Evolutionary conservation across 1,139 yeast species (phyloP), one percentile per base, ranked within the genome.

Genomic region (Lodderomyces metapsilosis): DNA sequence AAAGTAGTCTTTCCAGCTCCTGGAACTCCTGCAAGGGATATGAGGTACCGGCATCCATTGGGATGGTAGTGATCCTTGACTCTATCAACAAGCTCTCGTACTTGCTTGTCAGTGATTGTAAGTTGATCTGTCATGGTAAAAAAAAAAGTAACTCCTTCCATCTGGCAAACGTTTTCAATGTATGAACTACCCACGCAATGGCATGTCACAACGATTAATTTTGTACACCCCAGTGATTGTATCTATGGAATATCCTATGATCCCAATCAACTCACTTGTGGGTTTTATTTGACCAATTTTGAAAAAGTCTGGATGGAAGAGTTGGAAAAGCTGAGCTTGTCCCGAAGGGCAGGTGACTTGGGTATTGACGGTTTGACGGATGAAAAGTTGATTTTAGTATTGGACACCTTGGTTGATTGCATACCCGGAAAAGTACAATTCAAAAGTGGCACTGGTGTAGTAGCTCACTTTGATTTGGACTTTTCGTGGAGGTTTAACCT

Each of bases 1-100:
- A 82, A 58, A 0, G 95, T 85, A 2, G 89, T 76, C 56, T 88
- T 88, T 0, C 96, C 95, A 1, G 91, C 80, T 3, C 95, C 96
- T 1, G 95, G 95, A 0, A 82, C 73, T 0, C 95, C 95, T 4
- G 83, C 82, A 13, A 88, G 54, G 1, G 84, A 66, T 6, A 88
- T 68, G 10, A 82, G 48, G 1, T 80, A 58, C 43, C 88, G 20
- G 6, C 38, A 22, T 6, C 37, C 39, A 21, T 40, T 30, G 4
- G 9, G 17, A 5, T 28, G 12, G 20, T 39, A 41, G 21, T 41
- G 17, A 7, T 2, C 3, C 11, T 40, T 33, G 1, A 52, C 45
- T 33, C 56, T 27, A 12, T 42, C 35, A 4, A 43, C 46, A 33
- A 53, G 38, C 36, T 35, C 37, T 11, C 43, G 44, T 5, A 41